These are phyloP conservation scores for Selenicereus undatus DNA, from an alignment of 148 eudicot genomes.

Conservation along the genomic window DNA sequence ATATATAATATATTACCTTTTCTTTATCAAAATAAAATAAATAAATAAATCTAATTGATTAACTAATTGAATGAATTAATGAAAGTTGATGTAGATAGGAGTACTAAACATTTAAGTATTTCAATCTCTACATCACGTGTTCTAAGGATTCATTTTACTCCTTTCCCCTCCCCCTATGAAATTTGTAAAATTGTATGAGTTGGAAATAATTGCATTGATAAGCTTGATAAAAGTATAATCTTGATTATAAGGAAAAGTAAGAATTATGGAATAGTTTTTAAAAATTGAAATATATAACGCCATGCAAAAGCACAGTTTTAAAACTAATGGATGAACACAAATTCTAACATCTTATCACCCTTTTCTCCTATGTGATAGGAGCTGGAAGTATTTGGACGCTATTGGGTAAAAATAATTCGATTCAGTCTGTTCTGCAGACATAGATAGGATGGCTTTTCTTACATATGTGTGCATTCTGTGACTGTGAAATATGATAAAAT, in stretches of 20 bases:
- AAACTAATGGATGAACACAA: neutral
- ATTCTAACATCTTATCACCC: neutral
- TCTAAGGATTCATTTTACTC: too few relatives aligned
- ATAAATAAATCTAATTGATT: too few relatives aligned
- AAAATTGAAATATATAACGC: neutral
- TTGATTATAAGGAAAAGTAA: neutral
- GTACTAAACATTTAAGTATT: too few relatives aligned
- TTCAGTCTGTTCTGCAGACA: neutral
- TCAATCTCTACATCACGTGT: too few relatives aligned
- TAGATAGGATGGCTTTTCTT: neutral
- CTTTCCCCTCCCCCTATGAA: too few relatives aligned
- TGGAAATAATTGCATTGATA: neutral
- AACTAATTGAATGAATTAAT: too few relatives aligned
- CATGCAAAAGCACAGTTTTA: neutral
- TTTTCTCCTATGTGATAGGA: neutral
- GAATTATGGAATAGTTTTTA: neutral
- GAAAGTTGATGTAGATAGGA: too few relatives aligned
- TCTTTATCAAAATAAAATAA: too few relatives aligned
- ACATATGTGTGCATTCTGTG: neutral
- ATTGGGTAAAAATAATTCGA: neutral
- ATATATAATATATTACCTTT: too few relatives aligned
- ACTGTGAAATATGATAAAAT: neutral
- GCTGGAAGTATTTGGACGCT: neutral
- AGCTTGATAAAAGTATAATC: neutral
- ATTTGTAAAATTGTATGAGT: too few relatives aligned